A percentile compares a stretch with the other conserved stretches of the same genome.
Conservation (phyloP, 2,329 filamentous ascomycete genomes). For the Nannizzia gypsea region DNA sequence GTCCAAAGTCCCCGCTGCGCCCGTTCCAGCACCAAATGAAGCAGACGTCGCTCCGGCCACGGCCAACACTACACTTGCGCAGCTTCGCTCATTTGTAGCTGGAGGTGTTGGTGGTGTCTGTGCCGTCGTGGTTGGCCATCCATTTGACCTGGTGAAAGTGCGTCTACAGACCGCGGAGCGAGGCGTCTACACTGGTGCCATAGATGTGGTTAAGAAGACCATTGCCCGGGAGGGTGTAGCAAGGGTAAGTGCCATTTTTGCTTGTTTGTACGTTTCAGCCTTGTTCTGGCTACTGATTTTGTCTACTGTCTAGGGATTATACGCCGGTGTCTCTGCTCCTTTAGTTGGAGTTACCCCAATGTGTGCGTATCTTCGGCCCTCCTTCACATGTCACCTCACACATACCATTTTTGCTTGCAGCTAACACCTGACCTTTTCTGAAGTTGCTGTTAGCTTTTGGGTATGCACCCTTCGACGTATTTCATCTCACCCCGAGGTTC, state of each 20-base stretch:
- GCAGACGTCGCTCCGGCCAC: slow-evolving; percentile 16
- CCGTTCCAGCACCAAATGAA: slow-evolving; percentile 21
- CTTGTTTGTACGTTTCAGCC: neutral
- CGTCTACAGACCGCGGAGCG: slow-evolving; percentile 90
- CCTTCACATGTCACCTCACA: neutral
- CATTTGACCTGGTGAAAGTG: slow-evolving; percentile 96
- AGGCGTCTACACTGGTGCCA: slow-evolving; percentile 77
- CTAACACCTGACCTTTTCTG: slow-evolving; percentile 6
- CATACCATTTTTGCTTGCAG: neutral
- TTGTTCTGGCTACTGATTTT: neutral
- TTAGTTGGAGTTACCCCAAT: slow-evolving; percentile 94
- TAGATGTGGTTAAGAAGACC: slow-evolving; percentile 85
- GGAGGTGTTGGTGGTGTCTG: slow-evolving; percentile 90
- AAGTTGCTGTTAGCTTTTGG: slow-evolving; percentile 58
- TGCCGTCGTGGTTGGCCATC: slow-evolving; percentile 88
- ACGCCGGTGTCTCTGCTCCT: slow-evolving; percentile 93
- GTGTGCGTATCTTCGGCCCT: slow-evolving; percentile 54
- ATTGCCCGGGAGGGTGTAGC: slow-evolving; percentile 72
- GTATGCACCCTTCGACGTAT: slow-evolving; percentile 23
- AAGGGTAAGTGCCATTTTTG: slow-evolving; percentile 32
- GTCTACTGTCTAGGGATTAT: slow-evolving; percentile 53
- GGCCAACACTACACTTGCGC: slow-evolving; percentile 44
- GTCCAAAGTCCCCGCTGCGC: slow-evolving; percentile 11
- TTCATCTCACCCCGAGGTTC: neutral
- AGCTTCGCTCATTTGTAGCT: slow-evolving; percentile 69